phyloP scores from a whole-genome alignment of 2,329 filamentous ascomycete species.

The Macroventuria anomochaeta region DNA sequence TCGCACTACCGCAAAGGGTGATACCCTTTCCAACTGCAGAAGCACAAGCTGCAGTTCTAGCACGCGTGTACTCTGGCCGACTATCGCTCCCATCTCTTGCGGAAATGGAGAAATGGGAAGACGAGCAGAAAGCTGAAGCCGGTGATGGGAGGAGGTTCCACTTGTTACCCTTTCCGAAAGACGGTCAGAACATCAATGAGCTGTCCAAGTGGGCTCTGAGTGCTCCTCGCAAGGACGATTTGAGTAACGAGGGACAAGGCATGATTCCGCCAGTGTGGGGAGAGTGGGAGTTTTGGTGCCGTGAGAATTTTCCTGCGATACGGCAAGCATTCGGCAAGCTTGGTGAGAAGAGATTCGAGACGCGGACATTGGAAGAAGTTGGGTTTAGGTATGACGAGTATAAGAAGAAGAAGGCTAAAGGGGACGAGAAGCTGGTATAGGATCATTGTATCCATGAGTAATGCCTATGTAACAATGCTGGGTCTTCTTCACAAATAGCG shows the following conservation, averaged over 20 bases:
- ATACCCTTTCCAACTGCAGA: constrained; percentile 87
- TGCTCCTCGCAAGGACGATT: constrained; percentile 48
- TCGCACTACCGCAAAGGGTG: constrained; percentile 78
- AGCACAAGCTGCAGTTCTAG: constrained; percentile 77
- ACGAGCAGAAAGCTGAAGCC: constrained; percentile 46
- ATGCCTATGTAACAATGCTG: too few relatives aligned
- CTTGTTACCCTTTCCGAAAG: constrained; percentile 63
- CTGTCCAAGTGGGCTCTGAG: constrained; percentile 67
- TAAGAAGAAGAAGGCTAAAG: constrained; percentile 10
- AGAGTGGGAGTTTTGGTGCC: constrained; percentile 73
- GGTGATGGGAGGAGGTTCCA: constrained; percentile 62
- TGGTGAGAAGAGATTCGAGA: constrained; percentile 63
- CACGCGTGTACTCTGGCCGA: constrained; percentile 76
- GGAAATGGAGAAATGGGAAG: constrained; percentile 76
- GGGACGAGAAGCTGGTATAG: constrained; percentile 15
- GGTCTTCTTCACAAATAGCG: too few relatives aligned
- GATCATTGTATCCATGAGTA: too few relatives aligned
- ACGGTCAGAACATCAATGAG: constrained; percentile 73
- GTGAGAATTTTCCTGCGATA: constrained; percentile 71
- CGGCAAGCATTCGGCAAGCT: constrained; percentile 73
- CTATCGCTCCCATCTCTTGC: constrained; percentile 66
- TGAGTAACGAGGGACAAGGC: constrained; percentile 58
- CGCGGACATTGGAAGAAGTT: constrained; percentile 72
- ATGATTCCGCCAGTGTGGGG: constrained; percentile 77
- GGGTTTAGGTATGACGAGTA: constrained; percentile 66